Evolutionary conservation across 495 filamentous ascomycete genomes (phyloP), one percentile per base, ranked within the genome.

Genomic region (Lophiotrema nucula): DNA sequence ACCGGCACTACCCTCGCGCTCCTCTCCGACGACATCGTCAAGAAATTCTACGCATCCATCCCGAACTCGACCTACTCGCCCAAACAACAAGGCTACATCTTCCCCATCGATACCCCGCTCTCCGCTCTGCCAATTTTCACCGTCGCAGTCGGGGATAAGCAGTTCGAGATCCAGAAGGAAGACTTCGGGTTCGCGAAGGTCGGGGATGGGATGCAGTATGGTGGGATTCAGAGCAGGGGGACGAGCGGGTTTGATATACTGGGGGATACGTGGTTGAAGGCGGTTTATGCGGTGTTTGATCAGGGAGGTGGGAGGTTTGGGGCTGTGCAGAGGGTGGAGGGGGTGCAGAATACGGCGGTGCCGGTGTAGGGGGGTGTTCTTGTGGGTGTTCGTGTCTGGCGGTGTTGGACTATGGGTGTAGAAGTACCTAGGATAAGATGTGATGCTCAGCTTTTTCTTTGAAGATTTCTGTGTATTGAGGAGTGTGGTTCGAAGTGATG

Each of bases 1-100:
- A 92, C 88, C 2, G 88, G 87, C 54, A 90, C 87, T 31, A 87
- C 86, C 1, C 78, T 92, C 45, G 82, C 82, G 1, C 79, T 92
- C 42, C 73, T 92, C 26, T 79, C 84, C 45, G 88, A 92, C 69
- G 67, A 65, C 2, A 77, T 81, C 16, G 86, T 83, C 70, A 72
- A 86, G 60, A 83, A 79, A 11, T 78, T 92, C 64, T 92, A 92
- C 69, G 73, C 76, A 47, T 75, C 82, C 33, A 88, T 92, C 56
- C 80, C 81, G n/a, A 85, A 86, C 3, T 78, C 85, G 6, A 73
- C 67, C 31, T 90, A 89, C 68, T 81, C 86, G 56, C 64, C 72
- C 21, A 60, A 66, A 12, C 81, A 83, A 62, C 88, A 90, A 67
- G 88, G 88, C 53, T 90, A 83, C 47, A 71, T 82, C 23, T 86